Conservation (phyloP, 1,284 basidiomycete genomes). For the Sanguinoderma infundibulare region DNA sequence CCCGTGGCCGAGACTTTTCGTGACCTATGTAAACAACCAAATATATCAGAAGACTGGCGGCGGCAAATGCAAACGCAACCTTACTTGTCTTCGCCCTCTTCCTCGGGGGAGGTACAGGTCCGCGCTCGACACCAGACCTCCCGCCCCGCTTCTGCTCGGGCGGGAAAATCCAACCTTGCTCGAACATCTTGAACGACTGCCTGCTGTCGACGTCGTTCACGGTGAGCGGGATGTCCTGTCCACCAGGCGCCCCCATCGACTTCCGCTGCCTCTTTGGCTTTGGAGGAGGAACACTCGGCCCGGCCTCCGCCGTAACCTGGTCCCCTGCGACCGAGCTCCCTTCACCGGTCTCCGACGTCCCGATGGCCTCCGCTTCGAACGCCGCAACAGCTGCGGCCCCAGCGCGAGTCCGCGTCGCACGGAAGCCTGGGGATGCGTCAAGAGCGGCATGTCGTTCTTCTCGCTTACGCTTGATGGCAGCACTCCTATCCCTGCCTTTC, state of each 20-base stretch:
- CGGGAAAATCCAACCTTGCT: conserved; percentile 89
- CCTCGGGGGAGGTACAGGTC: conserved; percentile 44
- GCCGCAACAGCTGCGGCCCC: conserved; percentile 45
- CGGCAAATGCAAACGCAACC: neutral
- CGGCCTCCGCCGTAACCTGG: neutral
- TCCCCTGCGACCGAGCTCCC: neutral
- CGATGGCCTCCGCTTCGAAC: conserved; percentile 45
- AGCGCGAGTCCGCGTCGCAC: conserved; percentile 51
- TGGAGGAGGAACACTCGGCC: neutral
- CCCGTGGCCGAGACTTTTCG: conserved; percentile 5
- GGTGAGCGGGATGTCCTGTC: conserved; percentile 48
- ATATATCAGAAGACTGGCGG: neutral
- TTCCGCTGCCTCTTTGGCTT: conserved; percentile 27
- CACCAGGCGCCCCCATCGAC: conserved; percentile 33
- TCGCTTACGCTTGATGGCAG: conserved; percentile 38
- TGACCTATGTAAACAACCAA: conserved; percentile 2
- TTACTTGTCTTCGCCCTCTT: conserved; percentile 60
- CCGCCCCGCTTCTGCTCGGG: conserved; percentile 68
- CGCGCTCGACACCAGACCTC: conserved; percentile 48
- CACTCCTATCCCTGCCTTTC: conserved; percentile 47
- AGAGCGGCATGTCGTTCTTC: conserved; percentile 31
- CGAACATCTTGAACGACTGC: conserved; percentile 83
- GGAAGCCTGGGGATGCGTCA: conserved; percentile 44
- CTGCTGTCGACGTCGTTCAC: conserved; percentile 74
- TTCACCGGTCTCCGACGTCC: neutral